phyloP scores from a whole-genome alignment of 768 basidiomycete species.

The Polyporus arcularius region DNA sequence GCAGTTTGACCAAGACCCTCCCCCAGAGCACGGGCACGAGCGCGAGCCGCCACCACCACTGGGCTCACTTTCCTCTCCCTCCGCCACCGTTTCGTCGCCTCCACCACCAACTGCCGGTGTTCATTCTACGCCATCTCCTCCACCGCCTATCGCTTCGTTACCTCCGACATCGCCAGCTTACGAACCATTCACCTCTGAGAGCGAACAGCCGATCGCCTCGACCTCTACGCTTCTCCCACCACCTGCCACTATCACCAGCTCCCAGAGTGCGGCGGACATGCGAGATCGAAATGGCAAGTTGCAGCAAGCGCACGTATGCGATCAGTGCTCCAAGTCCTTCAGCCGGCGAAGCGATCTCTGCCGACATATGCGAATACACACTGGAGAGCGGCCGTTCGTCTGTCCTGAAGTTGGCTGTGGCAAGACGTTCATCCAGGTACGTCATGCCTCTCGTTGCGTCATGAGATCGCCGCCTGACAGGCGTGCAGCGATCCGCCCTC shows the following conservation, averaged over 20 bases:
- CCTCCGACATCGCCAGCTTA: conserved; percentile 4
- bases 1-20: conserved; percentile 52
- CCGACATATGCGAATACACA: conserved; percentile 88
- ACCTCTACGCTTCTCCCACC: conserved; percentile 12
- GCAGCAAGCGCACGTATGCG: conserved; percentile 61
- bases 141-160: background rate
- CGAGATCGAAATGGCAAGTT: conserved; percentile 32
- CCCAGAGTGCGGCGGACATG: conserved; percentile 27
- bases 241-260: conserved; percentile 1
- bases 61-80: background rate
- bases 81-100: conserved; percentile 1
- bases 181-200: background rate
- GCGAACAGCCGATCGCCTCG: conserved; percentile 24
- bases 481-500: conserved; percentile 76
- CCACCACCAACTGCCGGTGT: background rate
- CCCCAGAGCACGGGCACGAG: conserved; percentile 15
- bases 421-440: conserved; percentile 91
- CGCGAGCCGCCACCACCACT: conserved; percentile 6
- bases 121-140: conserved; percentile 1
- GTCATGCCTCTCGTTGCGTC: conserved; percentile 12
- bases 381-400: conserved; percentile 83
- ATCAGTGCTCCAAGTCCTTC: conserved; percentile 79
- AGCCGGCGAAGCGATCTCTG: conserved; percentile 81
- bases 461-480: background rate
- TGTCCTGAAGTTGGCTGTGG: conserved; percentile 75